Percentiles rank a stretch among this genome's conserved stretches.
phyloP scores from a whole-genome alignment of 2,329 filamentous ascomycete genomes.

The Ceratocystis alfenasii region DNA sequence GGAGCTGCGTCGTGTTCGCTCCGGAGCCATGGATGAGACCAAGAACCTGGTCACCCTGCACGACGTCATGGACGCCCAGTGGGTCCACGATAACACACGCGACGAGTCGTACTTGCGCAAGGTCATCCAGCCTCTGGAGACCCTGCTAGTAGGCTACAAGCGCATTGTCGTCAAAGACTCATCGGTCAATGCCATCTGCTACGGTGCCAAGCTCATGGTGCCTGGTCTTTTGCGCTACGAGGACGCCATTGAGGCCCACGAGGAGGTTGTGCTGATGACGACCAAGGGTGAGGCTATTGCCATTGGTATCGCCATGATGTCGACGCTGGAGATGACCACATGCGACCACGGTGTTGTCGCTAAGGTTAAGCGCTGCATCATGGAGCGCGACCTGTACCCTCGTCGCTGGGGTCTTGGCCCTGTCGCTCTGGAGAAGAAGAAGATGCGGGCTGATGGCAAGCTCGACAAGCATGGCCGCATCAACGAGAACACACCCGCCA shows the following conservation, averaged over 20 bases:
- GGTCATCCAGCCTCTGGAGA: slow-evolving; percentile 88
- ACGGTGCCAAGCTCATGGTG: slow-evolving; percentile 98
- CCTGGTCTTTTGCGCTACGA: slow-evolving; percentile 88
- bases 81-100: slow-evolving; percentile 86
- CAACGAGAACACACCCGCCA: slow-evolving; percentile 85
- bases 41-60: slow-evolving; percentile 86
- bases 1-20: slow-evolving; percentile 85
- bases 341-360: slow-evolving; percentile 97
- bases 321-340: slow-evolving; percentile 87
- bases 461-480: slow-evolving; percentile 92
- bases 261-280: slow-evolving; percentile 96
- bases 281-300: slow-evolving; percentile 99
- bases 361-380: slow-evolving; percentile 98
- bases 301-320: slow-evolving; percentile 94
- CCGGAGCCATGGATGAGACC: slow-evolving; percentile 87
- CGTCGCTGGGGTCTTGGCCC: slow-evolving; percentile 93
- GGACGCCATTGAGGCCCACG: slow-evolving; percentile 79
- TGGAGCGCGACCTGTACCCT: slow-evolving; percentile 98
- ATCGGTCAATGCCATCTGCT: slow-evolving; percentile 87
- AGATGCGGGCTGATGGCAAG: slow-evolving; percentile 96
- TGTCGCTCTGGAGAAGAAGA: slow-evolving; percentile 94
- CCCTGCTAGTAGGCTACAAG: slow-evolving; percentile 85
- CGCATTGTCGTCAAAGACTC: slow-evolving; percentile 85
- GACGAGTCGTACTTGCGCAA: slow-evolving; percentile 86
- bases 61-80: slow-evolving; percentile 79